These are phyloP conservation scores for Oemleria cerasiformis DNA, from an alignment of 306 rosid species.

Conservation along the genomic window DNA sequence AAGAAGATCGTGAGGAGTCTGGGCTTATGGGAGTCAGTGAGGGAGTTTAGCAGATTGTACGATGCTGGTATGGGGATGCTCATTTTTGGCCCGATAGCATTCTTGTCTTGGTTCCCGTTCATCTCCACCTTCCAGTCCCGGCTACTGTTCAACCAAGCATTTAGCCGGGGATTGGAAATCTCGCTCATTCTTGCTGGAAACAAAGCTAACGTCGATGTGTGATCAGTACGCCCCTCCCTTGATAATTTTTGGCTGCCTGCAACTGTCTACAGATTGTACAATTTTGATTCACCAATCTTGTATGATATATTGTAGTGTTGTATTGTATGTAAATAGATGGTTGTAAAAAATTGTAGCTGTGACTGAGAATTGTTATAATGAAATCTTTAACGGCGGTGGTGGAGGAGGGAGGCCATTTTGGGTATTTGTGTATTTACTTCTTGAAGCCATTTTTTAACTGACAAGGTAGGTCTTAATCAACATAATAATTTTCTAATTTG, in stretches of 20 bases:
- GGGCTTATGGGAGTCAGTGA: slow-evolving; percentile 91
- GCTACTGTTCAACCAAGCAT: slow-evolving; percentile 95
- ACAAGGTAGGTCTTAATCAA: neutral
- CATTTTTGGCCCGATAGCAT: slow-evolving; percentile 67
- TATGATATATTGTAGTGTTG: neutral
- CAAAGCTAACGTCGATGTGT: slow-evolving; percentile 77
- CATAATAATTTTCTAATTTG: too few relatives aligned
- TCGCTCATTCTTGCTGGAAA: slow-evolving; percentile 97
- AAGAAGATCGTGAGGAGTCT: slow-evolving; percentile 52
- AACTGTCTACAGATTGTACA: slow-evolving; percentile 21
- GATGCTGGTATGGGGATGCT: slow-evolving; percentile 98
- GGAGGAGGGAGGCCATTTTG: neutral
- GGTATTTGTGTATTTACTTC: neutral
- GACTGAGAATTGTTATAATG: neutral
- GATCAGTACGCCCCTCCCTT: neutral
- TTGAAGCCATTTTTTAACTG: neutral
- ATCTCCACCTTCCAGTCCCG: slow-evolving; percentile 96
- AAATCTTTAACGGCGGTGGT: neutral
- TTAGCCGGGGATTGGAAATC: slow-evolving; percentile 95
- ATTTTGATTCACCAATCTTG: slow-evolving; percentile 17
- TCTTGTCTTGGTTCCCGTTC: slow-evolving; percentile 95
- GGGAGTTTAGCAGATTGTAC: slow-evolving; percentile 90
- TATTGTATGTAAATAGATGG: slow-evolving; percentile 15
- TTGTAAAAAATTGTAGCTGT: slow-evolving; percentile 13
- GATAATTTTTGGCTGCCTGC: neutral